These are phyloP conservation scores for Dysphania ambrosioides DNA, from an alignment of 148 eudicot species.

Conservation along the genomic window DNA sequence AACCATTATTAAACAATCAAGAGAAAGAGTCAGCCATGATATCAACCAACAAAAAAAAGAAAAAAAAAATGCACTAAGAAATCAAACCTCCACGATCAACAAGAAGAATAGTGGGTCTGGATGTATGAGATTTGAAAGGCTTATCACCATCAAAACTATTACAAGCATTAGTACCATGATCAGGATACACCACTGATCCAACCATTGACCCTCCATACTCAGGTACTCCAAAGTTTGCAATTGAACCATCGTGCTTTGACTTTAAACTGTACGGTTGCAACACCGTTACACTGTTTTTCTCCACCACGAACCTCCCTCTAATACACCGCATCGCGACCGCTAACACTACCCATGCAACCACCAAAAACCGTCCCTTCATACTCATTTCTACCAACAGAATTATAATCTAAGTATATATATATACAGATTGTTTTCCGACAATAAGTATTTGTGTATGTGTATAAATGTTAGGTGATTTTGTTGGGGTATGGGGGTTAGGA, in stretches of 20 bases:
- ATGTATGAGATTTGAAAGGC: conserved; percentile 65
- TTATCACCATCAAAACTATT: conserved; percentile 53
- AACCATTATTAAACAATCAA: too few relatives aligned
- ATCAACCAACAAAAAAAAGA: neutral
- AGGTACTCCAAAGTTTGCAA: conserved; percentile 91
- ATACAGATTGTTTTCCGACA: neutral
- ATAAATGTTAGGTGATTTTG: neutral
- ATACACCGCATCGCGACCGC: neutral
- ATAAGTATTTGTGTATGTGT: neutral
- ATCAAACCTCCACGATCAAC: conserved; percentile 90
- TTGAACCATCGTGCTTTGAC: conserved; percentile 67
- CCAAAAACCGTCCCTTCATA: neutral
- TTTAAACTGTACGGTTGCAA: conserved; percentile 46
- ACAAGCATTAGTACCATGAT: conserved; percentile 48
- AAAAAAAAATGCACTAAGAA: neutral
- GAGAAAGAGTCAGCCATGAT: neutral
- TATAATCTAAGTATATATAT: too few relatives aligned
- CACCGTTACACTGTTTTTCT: conserved; percentile 62
- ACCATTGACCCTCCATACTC: conserved; percentile 88
- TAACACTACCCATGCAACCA: neutral
- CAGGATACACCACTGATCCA: conserved; percentile 66
- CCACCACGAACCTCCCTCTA: conserved; percentile 66
- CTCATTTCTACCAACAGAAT: neutral
- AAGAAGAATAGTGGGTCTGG: conserved; percentile 65
- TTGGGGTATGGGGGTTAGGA: neutral